Conservation (phyloP, 208 protist species). For the Crithidia expoeki region DNA sequence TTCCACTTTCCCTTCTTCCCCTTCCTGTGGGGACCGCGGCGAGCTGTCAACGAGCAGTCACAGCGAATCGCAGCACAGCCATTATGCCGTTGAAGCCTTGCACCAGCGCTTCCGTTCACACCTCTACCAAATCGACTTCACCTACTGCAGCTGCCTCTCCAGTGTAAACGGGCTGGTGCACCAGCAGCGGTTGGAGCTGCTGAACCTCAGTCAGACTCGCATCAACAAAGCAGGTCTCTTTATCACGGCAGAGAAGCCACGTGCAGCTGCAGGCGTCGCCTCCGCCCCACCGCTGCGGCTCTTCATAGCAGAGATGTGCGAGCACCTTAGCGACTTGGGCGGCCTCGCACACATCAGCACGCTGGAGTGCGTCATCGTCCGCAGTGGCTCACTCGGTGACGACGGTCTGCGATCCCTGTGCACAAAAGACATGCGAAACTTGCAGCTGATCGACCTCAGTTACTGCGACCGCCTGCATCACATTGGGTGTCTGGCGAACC, state of each 20-base stretch:
- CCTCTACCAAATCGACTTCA: slow-evolving; percentile 66
- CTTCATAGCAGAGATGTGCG: slow-evolving; percentile 60
- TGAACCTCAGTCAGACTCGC: slow-evolving; percentile 61
- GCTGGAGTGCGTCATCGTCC: slow-evolving; percentile 59
- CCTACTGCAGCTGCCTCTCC: slow-evolving; percentile 47
- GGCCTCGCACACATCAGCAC: slow-evolving; percentile 39
- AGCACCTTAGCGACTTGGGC: slow-evolving; percentile 42
- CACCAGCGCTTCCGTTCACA: slow-evolving; percentile 41
- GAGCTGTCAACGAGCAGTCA: neutral
- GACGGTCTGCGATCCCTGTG: slow-evolving; percentile 30
- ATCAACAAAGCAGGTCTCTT: slow-evolving; percentile 38
- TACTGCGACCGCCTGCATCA: slow-evolving; percentile 64
- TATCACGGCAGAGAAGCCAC: neutral
- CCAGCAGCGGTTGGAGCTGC: slow-evolving; percentile 47
- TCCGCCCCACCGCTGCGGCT: slow-evolving; percentile 43
- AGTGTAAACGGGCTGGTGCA: slow-evolving; percentile 34
- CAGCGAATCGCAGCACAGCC: neutral
- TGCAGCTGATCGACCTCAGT: slow-evolving; percentile 61
- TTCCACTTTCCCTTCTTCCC: neutral
- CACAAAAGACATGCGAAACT: slow-evolving; percentile 23
- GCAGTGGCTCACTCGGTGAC: slow-evolving; percentile 53
- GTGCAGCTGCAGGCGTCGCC: neutral
- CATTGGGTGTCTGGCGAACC: slow-evolving; percentile 33
- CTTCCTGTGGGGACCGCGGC: neutral
- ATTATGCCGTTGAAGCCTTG: slow-evolving; percentile 13